Evolutionary conservation across 139 green algal species (phyloP).

Genomic region (Parachlorella kessleri): DNA sequence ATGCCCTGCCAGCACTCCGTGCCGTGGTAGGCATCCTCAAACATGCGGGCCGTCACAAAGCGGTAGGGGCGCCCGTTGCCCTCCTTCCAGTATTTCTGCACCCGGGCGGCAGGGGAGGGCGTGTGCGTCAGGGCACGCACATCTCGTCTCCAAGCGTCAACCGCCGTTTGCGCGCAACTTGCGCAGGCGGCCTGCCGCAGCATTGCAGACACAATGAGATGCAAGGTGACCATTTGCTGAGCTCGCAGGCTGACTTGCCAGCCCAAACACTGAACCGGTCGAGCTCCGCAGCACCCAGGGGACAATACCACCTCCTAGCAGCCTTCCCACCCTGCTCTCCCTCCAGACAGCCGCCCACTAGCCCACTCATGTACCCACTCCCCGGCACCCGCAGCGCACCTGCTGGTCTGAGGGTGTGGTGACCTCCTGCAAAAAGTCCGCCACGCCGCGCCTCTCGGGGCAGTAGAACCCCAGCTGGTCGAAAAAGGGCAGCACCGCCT

Average conservation of each 20-base stretch:
- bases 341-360: neutral
- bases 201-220: too few relatives aligned
- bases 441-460: conserved; percentile 57
- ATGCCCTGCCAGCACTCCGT: conserved; percentile 45
- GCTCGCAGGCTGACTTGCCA: too few relatives aligned
- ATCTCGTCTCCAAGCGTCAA: too few relatives aligned
- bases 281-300: too few relatives aligned
- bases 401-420: conserved; percentile 53
- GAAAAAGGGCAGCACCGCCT: conserved; percentile 63
- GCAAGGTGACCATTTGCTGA: too few relatives aligned
- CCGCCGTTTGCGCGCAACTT: too few relatives aligned
- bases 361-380: neutral
- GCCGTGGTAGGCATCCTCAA: conserved; percentile 20
- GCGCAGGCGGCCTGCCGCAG: too few relatives aligned
- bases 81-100: conserved; percentile 31
- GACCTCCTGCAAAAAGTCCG: conserved; percentile 78
- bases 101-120: too few relatives aligned
- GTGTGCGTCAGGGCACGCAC: too few relatives aligned
- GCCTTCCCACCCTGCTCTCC: too few relatives aligned
- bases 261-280: too few relatives aligned
- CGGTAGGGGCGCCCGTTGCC: neutral
- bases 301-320: too few relatives aligned
- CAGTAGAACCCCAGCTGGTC: conserved; percentile 59
- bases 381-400: neutral
- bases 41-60: conserved; percentile 2